Conservation (phyloP, 2,329 filamentous ascomycete species). For the Alternaria arbusti region DNA sequence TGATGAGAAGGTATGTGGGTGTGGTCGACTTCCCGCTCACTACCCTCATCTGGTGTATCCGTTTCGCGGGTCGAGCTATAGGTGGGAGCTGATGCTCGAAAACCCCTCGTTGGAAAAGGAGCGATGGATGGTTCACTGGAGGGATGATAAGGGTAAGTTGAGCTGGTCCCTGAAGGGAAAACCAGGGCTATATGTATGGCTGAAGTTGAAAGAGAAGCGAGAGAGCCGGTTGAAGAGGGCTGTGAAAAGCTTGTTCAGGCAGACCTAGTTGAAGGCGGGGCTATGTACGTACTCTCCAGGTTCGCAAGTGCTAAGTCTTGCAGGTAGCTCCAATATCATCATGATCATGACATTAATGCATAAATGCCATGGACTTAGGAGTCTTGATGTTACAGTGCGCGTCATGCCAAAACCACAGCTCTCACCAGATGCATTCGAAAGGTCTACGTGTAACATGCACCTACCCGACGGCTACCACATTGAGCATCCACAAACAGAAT, state of each 20-base stretch:
- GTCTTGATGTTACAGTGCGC: not conserved
- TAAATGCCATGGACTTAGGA: not conserved
- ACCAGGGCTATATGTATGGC: not conserved
- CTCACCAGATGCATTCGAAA: not conserved
- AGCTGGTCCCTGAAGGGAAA: not conserved
- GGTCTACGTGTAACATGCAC: not conserved
- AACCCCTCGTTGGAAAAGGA: not conserved
- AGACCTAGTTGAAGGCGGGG: not conserved
- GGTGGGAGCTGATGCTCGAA: not conserved
- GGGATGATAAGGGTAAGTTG: not conserved
- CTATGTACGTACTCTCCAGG: not conserved
- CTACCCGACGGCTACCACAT: conserved; percentile 1
- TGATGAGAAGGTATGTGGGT: not conserved
- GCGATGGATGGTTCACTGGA: not conserved
- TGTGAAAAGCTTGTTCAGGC: not conserved
- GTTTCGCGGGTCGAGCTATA: not conserved
- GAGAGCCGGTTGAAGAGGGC: not conserved
- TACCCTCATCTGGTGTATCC: not conserved
- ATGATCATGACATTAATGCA: not conserved
- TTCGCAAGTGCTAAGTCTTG: not conserved
- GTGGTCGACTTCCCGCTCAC: not conserved
- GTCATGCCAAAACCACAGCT: not conserved
- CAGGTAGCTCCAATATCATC: not conserved
- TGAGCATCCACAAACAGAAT: not conserved
- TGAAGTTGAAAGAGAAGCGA: not conserved